A percentile compares a stretch with the other conserved stretches of the same genome.
Conservation (phyloP, 495 filamentous ascomycete genomes). For the Aspergillus biplanus region DNA sequence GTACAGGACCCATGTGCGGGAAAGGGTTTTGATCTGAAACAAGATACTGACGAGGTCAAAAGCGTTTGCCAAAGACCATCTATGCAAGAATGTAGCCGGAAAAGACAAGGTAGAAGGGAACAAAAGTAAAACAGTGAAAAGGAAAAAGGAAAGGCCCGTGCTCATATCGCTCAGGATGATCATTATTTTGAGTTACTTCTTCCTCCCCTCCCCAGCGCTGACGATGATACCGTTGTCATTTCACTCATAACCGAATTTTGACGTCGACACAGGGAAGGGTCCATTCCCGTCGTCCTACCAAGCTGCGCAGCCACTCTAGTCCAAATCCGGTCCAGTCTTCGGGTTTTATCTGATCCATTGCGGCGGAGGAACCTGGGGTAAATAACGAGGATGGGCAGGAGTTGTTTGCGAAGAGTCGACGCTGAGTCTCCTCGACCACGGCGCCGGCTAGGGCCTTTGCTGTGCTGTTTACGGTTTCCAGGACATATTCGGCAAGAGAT, state of each 20-base stretch:
- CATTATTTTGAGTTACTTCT: neutral
- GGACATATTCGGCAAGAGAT: conserved; percentile 53
- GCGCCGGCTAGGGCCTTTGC: conserved; percentile 67
- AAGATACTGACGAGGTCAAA: too few relatives aligned
- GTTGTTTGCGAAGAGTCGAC: conserved; percentile 41
- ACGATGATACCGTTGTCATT: neutral
- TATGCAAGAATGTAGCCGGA: too few relatives aligned
- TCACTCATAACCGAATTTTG: conserved; percentile 65
- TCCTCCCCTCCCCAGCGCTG: neutral
- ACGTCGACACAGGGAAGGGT: conserved; percentile 82
- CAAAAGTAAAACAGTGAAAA: neutral
- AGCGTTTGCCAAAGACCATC: too few relatives aligned
- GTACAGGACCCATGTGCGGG: too few relatives aligned
- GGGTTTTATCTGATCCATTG: conserved; percentile 16
- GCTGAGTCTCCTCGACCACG: conserved; percentile 64
- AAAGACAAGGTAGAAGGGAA: neutral
- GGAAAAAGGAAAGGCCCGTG: too few relatives aligned
- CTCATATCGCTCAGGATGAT: too few relatives aligned
- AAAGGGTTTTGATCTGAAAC: too few relatives aligned
- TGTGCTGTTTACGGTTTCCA: conserved; percentile 68
- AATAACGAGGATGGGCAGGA: neutral
- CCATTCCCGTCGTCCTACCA: conserved; percentile 78
- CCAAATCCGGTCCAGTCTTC: conserved; percentile 80
- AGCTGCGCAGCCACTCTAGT: conserved; percentile 77
- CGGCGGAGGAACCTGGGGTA: neutral